Conservation (phyloP, 495 filamentous ascomycete species). For the Penicillium psychrofluorescens region DNA sequence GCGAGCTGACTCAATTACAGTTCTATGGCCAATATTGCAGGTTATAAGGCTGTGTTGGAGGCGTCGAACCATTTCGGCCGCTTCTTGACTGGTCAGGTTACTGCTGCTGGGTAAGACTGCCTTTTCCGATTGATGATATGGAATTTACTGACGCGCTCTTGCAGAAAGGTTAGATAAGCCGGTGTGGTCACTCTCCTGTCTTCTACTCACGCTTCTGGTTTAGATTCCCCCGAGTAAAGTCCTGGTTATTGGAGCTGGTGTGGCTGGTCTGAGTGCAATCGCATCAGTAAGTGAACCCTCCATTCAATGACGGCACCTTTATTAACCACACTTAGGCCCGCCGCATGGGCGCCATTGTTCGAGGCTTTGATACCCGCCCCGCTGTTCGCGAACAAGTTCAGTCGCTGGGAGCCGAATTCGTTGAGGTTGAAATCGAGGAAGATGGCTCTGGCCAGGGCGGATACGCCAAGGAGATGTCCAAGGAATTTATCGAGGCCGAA, state of each 20-base stretch:
- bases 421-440: slow-evolving; percentile 77
- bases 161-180: too few relatives aligned
- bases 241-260: slow-evolving; percentile 74
- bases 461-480: slow-evolving; percentile 83
- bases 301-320: too few relatives aligned
- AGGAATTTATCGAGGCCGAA: slow-evolving; percentile 80
- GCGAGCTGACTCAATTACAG: slow-evolving; percentile 11
- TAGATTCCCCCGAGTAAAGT: slow-evolving; percentile 78
- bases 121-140: too few relatives aligned
- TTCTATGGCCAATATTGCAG: slow-evolving; percentile 83
- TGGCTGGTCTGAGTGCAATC: slow-evolving; percentile 76
- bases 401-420: slow-evolving; percentile 74
- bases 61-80: slow-evolving; percentile 77
- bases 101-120: slow-evolving; percentile 54
- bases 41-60: slow-evolving; percentile 78
- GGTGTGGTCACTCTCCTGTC: too few relatives aligned
- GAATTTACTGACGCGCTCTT: too few relatives aligned
- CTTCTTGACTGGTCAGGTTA: slow-evolving; percentile 76
- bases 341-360: slow-evolving; percentile 74
- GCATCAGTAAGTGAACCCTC: slow-evolving; percentile 35
- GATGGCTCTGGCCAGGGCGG: slow-evolving; percentile 75
- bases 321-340: slow-evolving; percentile 33
- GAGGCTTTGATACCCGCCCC: slow-evolving; percentile 73
- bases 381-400: slow-evolving; percentile 78
- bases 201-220: too few relatives aligned